A percentile compares a stretch with the other conserved stretches of the same genome.
These are phyloP conservation scores for Halteria grandinella DNA, from an alignment of 73 alveolate species.

Conservation along the genomic window DNA sequence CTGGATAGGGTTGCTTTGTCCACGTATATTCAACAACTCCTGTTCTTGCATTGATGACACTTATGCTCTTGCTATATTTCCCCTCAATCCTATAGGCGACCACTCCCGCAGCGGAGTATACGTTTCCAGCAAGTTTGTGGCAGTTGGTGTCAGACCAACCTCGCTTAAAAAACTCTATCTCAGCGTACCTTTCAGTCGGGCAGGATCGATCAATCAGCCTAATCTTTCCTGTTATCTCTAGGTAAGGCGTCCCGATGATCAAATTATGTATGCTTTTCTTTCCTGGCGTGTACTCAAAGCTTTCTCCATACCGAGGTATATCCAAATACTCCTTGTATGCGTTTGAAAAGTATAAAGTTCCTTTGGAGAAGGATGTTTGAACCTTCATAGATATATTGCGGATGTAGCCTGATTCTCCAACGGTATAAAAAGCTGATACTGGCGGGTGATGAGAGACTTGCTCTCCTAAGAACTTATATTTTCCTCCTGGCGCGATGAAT, in stretches of 20 bases:
- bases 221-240: slow-evolving; percentile 40
- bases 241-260: slow-evolving; percentile 59
- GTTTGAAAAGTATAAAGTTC: slow-evolving; percentile 18
- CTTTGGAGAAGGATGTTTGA: slow-evolving; percentile 35
- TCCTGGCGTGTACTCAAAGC: slow-evolving; percentile 20
- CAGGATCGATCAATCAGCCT: slow-evolving; percentile 30
- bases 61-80: slow-evolving; percentile 17
- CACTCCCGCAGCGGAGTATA: background rate
- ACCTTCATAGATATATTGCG: background rate
- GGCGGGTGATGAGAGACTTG: slow-evolving; percentile 98
- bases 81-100: slow-evolving; percentile 28
- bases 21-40: slow-evolving; percentile 67
- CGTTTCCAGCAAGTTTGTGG: slow-evolving; percentile 23
- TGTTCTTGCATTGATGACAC: background rate
- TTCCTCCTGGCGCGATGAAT: slow-evolving; percentile 67
- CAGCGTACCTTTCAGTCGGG: background rate
- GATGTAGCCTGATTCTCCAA: slow-evolving; percentile 47
- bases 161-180: slow-evolving; percentile 33
- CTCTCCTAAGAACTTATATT: slow-evolving; percentile 83
- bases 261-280: slow-evolving; percentile 51
- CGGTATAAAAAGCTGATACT: slow-evolving; percentile 76
- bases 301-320: background rate
- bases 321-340: slow-evolving; percentile 25
- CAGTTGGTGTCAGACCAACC: slow-evolving; percentile 53
- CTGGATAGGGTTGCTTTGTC: slow-evolving; percentile 85